Evolutionary conservation across 2,329 filamentous ascomycete species (phyloP).

Genomic region (Dactylellina leptospora): DNA sequence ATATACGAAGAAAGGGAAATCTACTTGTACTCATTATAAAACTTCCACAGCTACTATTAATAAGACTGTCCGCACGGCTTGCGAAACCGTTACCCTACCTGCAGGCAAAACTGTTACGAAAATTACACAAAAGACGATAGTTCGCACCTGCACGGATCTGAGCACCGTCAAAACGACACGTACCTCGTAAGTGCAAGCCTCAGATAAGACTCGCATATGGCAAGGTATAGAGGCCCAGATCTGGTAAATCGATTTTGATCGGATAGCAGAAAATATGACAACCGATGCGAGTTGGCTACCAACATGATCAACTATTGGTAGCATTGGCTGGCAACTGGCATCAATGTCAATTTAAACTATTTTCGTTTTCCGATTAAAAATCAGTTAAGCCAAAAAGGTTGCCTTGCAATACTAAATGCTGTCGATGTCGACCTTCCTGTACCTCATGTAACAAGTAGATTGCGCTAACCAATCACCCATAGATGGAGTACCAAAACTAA

Average conservation of each 20-base stretch:
- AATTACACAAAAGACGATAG: not conserved
- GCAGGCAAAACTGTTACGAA: not conserved
- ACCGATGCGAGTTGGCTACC: too few species aligned
- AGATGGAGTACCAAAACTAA: not conserved
- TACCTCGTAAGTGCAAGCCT: not conserved
- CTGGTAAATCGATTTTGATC: too few species aligned
- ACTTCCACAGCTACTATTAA: not conserved
- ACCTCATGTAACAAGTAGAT: too few species aligned
- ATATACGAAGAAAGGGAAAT: not conserved
- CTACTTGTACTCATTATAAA: not conserved
- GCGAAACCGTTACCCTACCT: not conserved
- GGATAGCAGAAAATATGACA: too few species aligned
- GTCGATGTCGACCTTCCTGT: too few species aligned
- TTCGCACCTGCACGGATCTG: not conserved
- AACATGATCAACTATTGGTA: too few species aligned
- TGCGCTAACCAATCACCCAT: not conserved
- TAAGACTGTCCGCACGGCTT: not conserved
- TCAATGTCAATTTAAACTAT: too few species aligned
- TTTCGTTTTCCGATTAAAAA: too few species aligned
- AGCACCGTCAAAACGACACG: not conserved
- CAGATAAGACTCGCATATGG: not conserved
- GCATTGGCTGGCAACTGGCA: not conserved
- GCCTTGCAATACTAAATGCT: too few species aligned
- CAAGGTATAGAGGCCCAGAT: too few species aligned
- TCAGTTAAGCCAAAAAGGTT: too few species aligned